Base-by-base conservation (phyloP, 768 basidiomycete genomes). In the Tulasnella sp. region DNA sequence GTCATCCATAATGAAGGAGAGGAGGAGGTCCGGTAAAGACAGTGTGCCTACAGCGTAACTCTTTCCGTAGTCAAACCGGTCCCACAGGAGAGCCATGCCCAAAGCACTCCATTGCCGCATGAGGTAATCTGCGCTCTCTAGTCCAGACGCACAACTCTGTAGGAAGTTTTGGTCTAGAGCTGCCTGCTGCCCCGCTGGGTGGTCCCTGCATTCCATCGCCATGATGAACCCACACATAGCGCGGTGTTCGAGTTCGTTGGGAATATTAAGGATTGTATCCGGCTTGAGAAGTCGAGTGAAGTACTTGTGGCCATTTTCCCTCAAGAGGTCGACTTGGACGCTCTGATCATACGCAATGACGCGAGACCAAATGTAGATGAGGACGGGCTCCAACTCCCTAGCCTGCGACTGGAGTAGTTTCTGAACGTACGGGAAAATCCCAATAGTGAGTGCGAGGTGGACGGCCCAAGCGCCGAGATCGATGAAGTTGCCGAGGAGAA, bases 381-480 rank as follows among this genome's bases (percentile, higher is more conserved):
- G 87, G 11, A 99, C 97, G 0, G 98, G 98, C 37, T 95, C 92
- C n/a, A 99, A 88, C 81, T 99, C 97, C 80, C 92, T 91, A 0
- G 96, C 94, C 0, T 96, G 95, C 0, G 97, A 96, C 84, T 98
- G 96, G 9, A 99, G 88, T 6, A 99, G 89, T 82, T 98, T 96
- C 77, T 95, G 94, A 73, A 99, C 98, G 83, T 99, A 99, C 4
- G 98, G 97, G 86, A 98, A 99, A 82, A 99, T 98, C 16, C 98
- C 98, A 81, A 99, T 98, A 7, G 93, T 92, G 46, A 99, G 88
- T 16, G 97, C 96, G 18, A 98, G 90, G 81, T 98, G 93, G 71
- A 99, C 98, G 0, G 98, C 98, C 97, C 98, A 99, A 16, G 98
- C 96, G 0, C 98, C 98, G 9, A 99, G 89, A 83, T 99, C 98